phyloP scores from a whole-genome alignment of 768 basidiomycete genomes.

The Leccinum subgranulosum region DNA sequence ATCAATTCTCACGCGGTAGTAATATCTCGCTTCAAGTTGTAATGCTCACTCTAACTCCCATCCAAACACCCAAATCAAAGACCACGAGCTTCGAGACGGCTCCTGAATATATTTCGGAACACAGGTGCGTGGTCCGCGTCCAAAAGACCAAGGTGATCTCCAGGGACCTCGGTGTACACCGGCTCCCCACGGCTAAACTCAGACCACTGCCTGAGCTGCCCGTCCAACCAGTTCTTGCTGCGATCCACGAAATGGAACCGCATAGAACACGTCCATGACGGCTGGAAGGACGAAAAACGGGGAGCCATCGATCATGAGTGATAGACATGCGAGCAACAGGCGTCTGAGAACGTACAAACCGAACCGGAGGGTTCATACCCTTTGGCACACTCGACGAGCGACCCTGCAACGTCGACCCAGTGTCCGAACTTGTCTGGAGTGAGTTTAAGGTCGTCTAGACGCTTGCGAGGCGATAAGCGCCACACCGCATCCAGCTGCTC shows the following conservation, averaged over 20 bases:
- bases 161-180: slow-evolving; percentile 18
- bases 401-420: background rate
- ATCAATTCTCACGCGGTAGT: background rate
- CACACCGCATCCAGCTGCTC: background rate
- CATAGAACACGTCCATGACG: slow-evolving; percentile 16
- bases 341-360: slow-evolving; percentile 14
- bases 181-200: slow-evolving; percentile 13
- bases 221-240: slow-evolving; percentile 22
- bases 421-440: background rate
- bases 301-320: background rate
- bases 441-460: background rate
- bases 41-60: no score
- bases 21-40: no score
- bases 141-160: slow-evolving; percentile 22
- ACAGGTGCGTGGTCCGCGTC: slow-evolving; percentile 20
- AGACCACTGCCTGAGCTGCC: slow-evolving; percentile 17
- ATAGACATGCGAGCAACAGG: background rate
- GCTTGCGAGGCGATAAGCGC: background rate
- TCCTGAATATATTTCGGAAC: slow-evolving; percentile 24
- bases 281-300: slow-evolving; percentile 2
- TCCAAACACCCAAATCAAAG: background rate
- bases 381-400: background rate
- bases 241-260: slow-evolving; percentile 11
- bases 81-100: slow-evolving; percentile 13
- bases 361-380: slow-evolving; percentile 7